Evolutionary conservation across 1,284 basidiomycete genomes (phyloP).

Genomic region (Trametes versicolor): DNA sequence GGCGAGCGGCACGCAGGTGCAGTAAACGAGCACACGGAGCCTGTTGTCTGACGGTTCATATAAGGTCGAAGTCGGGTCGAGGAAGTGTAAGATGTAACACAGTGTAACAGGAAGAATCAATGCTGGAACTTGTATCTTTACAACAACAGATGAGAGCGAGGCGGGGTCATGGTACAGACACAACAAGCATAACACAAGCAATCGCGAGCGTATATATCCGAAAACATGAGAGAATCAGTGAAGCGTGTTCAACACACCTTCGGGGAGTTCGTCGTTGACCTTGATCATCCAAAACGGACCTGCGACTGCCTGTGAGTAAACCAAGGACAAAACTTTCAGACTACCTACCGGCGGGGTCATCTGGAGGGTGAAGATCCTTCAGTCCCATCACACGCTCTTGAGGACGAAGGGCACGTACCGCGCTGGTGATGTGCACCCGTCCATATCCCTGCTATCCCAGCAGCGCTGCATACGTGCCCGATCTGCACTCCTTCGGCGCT

Average conservation of each 20-base stretch:
- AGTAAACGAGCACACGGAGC: constrained; percentile 1
- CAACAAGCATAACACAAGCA: background rate
- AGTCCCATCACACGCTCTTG: too few relatives aligned
- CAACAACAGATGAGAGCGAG: background rate
- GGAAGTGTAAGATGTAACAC: constrained; percentile 13
- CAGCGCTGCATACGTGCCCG: constrained; percentile 67
- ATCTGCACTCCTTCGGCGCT: constrained; percentile 72
- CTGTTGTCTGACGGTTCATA: background rate
- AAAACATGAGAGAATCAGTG: background rate
- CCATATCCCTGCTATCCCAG: constrained; percentile 73
- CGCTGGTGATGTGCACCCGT: constrained; percentile 66
- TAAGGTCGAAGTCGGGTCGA: constrained; percentile 10
- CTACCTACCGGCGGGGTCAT: constrained; percentile 66
- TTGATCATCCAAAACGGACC: constrained; percentile 76
- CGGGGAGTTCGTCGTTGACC: constrained; percentile 43
- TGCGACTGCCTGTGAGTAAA: constrained; percentile 30
- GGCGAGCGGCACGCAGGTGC: constrained; percentile 31
- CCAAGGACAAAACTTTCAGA: background rate
- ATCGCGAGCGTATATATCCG: background rate
- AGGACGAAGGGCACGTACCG: constrained; percentile 53
- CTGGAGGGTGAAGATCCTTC: constrained; percentile 41
- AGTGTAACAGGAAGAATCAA: background rate
- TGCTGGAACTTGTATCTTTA: background rate
- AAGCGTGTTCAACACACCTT: constrained; percentile 27
- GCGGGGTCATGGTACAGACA: background rate